Percentiles rank a stretch among this genome's conserved stretches.
These are phyloP conservation scores for Puccinia hordei DNA, from an alignment of 1,284 basidiomycete species.

Conservation along the genomic window DNA sequence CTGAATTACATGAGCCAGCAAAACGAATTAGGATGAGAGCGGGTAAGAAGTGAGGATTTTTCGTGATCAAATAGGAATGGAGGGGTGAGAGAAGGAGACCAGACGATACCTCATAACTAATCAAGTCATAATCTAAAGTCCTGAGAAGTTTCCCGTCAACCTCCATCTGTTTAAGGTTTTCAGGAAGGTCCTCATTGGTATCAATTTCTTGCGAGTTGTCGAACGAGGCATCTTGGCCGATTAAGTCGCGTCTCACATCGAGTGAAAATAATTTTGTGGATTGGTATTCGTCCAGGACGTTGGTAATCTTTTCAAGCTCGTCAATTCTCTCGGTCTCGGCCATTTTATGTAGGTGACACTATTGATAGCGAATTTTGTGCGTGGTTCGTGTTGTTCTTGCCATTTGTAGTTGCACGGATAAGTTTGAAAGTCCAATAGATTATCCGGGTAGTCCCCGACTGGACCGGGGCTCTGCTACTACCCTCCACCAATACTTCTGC, in stretches of 20 bases:
- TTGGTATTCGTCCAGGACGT: constrained; percentile 37
- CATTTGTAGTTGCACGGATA: too few species aligned
- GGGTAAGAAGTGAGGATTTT: background rate
- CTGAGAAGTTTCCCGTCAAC: constrained; percentile 21
- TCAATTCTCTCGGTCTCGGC: background rate
- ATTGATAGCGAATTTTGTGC: too few species aligned
- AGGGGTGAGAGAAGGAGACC: background rate
- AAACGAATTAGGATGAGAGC: background rate
- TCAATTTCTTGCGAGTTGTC: constrained; percentile 18
- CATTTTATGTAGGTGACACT: too few species aligned
- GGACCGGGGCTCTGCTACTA: too few species aligned
- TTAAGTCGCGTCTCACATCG: constrained; percentile 25
- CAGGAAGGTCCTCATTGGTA: constrained; percentile 15
- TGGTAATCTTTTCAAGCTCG: constrained; percentile 19
- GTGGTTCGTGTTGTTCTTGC: too few species aligned
- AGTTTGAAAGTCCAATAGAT: too few species aligned
- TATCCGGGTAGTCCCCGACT: too few species aligned
- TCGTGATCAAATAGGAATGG: background rate
- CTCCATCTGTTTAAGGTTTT: constrained; percentile 33
- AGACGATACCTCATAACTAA: constrained; percentile 30
- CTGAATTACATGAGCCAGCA: too few species aligned
- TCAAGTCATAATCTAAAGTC: constrained; percentile 27
- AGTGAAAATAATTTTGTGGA: constrained; percentile 23
- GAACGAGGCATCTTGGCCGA: constrained; percentile 38
- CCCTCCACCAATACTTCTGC: too few species aligned